Evolutionary conservation across 805 yeast genomes (phyloP).

Genomic region (Sugiyamaella smithiae): DNA sequence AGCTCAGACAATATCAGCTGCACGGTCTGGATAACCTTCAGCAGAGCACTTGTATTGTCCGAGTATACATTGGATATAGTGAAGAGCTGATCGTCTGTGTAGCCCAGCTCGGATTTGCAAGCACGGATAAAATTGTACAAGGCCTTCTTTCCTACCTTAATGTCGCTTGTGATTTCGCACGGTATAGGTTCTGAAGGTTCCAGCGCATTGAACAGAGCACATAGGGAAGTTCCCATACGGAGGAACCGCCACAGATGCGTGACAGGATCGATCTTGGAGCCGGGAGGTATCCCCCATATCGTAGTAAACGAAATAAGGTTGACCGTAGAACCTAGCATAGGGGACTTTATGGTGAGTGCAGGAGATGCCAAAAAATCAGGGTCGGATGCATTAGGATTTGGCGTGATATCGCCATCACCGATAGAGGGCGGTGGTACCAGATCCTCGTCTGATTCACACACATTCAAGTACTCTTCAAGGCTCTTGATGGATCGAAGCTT

Average conservation of each 20-base stretch:
- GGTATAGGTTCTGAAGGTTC: slow-evolving; percentile 47
- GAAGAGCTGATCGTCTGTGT: slow-evolving; percentile 79
- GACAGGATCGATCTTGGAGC: slow-evolving; percentile 70
- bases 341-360: slow-evolving; percentile 4
- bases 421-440: slow-evolving; percentile 4
- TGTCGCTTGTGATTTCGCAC: slow-evolving; percentile 71
- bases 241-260: slow-evolving; percentile 85
- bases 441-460: slow-evolving; percentile 11
- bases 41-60: slow-evolving; percentile 71
- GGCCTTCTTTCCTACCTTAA: slow-evolving; percentile 80
- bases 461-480: slow-evolving; percentile 18
- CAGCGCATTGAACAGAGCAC: slow-evolving; percentile 75
- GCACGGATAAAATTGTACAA: slow-evolving; percentile 88
- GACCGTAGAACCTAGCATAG: slow-evolving; percentile 11
- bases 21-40: slow-evolving; percentile 73
- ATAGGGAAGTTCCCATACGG: slow-evolving; percentile 89
- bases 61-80: slow-evolving; percentile 87
- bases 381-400: slow-evolving; percentile 6
- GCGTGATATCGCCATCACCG: slow-evolving; percentile 14
- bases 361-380: slow-evolving; percentile 13
- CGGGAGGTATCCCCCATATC: slow-evolving; percentile 18
- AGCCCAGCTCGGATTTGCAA: slow-evolving; percentile 69
- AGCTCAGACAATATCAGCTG: slow-evolving; percentile 55
- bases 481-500: slow-evolving; percentile 28
- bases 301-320: slow-evolving; percentile 22